phyloP scores from a whole-genome alignment of 2,329 filamentous ascomycete species.

The Graphiopsis chlorocephala region DNA sequence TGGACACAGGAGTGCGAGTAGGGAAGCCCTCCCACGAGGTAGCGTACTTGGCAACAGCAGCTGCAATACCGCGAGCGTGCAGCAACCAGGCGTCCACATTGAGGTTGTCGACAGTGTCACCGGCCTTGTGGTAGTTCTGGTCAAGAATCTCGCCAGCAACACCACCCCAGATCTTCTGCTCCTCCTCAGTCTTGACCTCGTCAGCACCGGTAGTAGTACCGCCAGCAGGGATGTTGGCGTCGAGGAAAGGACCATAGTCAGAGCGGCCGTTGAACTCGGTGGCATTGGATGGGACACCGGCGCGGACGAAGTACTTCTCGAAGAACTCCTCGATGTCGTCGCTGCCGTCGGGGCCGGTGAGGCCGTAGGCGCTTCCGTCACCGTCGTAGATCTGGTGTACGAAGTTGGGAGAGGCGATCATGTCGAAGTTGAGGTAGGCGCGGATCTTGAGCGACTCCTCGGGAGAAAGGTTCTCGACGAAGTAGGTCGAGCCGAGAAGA shows the following conservation, averaged over 20 bases:
- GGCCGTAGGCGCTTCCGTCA: conserved; percentile 53
- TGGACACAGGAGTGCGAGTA: conserved; percentile 13
- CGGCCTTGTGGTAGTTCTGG: conserved; percentile 37
- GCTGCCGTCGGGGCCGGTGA: conserved; percentile 58
- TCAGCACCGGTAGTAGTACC: conserved; percentile 40
- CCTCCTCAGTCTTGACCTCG: conserved; percentile 37
- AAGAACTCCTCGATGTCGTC: conserved; percentile 46
- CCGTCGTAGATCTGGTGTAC: conserved; percentile 55
- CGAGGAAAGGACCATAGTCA: conserved; percentile 39
- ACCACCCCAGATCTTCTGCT: conserved; percentile 36
- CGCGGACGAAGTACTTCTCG: conserved; percentile 32
- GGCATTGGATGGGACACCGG: conserved; percentile 31
- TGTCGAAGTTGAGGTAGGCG: conserved; percentile 44
- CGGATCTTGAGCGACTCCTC: conserved; percentile 35
- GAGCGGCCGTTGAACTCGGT: conserved; percentile 39
- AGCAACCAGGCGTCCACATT: conserved; percentile 36
- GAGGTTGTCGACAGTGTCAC: conserved; percentile 37
- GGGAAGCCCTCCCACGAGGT: conserved; percentile 37
- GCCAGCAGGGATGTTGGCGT: conserved; percentile 37
- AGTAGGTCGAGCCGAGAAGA: conserved; percentile 40
- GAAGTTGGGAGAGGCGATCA: conserved; percentile 60
- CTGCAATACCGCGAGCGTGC: conserved; percentile 39
- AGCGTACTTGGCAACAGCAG: conserved; percentile 35
- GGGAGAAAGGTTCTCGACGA: conserved; percentile 37
- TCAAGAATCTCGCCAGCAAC: conserved; percentile 37